Conservation (phyloP, 345 rosid genomes). For the sweet orange (Citrus sinensis) region DNA sequence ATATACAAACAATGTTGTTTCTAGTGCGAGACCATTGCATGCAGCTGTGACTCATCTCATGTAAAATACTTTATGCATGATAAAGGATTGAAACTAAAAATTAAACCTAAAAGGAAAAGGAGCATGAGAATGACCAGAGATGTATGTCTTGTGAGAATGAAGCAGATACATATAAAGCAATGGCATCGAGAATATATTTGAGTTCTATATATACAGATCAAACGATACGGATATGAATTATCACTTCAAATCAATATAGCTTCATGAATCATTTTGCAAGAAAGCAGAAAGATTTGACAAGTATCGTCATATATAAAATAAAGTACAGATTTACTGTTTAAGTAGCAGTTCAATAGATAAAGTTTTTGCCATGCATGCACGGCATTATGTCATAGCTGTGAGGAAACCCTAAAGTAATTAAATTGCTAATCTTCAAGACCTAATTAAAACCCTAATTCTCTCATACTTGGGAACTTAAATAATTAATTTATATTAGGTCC, state of each 20-base stretch:
- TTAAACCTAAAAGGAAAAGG: neutral
- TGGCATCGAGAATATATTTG: neutral
- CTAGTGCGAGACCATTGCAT: too few species aligned
- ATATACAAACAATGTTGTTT: neutral
- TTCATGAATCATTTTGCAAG: neutral
- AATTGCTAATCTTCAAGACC: conserved; percentile 14
- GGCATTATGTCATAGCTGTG: conserved; percentile 22
- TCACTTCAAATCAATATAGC: neutral
- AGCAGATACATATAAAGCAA: neutral
- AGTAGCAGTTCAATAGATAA: conserved; percentile 14
- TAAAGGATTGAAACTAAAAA: neutral
- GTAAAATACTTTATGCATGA: neutral
- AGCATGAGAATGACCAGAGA: neutral
- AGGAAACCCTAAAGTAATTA: conserved; percentile 17
- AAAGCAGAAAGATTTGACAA: neutral
- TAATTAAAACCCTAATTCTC: conserved; percentile 26
- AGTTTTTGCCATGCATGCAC: conserved; percentile 19
- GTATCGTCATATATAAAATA: neutral
- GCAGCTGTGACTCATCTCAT: neutral
- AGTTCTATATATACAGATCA: neutral
- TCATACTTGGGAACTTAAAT: conserved; percentile 6
- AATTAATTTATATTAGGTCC: conserved; percentile 10
- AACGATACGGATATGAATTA: neutral
- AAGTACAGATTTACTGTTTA: conserved; percentile 15
- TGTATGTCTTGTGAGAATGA: too few species aligned